These are phyloP conservation scores for Paspalum vaginatum DNA, from an alignment of 176 grass and related monocot species.

Conservation along the genomic window DNA sequence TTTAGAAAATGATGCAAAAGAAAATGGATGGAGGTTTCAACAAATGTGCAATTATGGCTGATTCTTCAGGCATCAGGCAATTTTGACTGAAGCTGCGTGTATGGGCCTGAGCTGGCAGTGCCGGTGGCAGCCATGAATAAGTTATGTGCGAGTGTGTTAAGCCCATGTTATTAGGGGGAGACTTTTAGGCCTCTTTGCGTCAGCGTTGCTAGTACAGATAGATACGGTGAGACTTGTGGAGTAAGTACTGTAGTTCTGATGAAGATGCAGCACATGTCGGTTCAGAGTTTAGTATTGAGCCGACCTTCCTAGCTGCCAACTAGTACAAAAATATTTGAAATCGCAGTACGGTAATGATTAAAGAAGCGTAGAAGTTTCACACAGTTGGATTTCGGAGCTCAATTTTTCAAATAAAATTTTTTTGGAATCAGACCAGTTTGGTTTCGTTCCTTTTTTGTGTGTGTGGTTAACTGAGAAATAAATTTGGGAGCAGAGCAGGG, in stretches of 20 bases:
- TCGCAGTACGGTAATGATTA: not conserved
- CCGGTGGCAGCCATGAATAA: not conserved
- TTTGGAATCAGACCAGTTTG: not conserved
- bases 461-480: not conserved
- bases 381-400: not conserved
- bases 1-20: not conserved
- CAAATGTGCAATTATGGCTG: slow-evolving; percentile 15
- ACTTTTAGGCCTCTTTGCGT: slow-evolving; percentile 14
- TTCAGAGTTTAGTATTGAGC: slow-evolving; percentile 22
- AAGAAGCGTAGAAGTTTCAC: not conserved
- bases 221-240: slow-evolving; percentile 29
- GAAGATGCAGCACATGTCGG: not conserved
- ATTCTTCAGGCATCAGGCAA: not conserved
- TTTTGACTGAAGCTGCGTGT: not conserved
- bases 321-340: slow-evolving; percentile 3
- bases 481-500: slow-evolving; percentile 16
- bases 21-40: slow-evolving; percentile 8
- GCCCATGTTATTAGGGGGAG: slow-evolving; percentile 14
- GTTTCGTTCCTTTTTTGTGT: not conserved
- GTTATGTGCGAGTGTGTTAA: not conserved
- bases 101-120: slow-evolving; percentile 32
- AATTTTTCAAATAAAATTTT: not conserved
- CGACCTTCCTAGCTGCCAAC: slow-evolving; percentile 30
- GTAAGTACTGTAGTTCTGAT: slow-evolving; percentile 22
- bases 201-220: slow-evolving; percentile 32